Conservation (phyloP, 805 yeast species). For the Lachancea mirantina region DNA sequence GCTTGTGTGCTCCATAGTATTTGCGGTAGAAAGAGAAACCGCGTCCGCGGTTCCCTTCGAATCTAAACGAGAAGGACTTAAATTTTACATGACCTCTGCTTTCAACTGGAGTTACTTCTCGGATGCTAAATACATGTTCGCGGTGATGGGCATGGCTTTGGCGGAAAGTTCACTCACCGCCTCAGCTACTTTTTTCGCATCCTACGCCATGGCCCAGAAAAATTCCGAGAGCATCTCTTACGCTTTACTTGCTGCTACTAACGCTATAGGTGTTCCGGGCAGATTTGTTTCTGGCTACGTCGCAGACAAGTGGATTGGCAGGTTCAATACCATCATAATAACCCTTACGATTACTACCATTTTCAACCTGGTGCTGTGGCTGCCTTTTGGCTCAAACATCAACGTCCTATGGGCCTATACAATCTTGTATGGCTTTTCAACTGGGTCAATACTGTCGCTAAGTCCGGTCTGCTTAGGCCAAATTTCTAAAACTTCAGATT, state of each 20-base stretch:
- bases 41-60: conserved; percentile 32
- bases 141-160: conserved; percentile 38
- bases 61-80: conserved; percentile 28
- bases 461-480: conserved; percentile 58
- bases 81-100: conserved; percentile 26
- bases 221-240: conserved; percentile 38
- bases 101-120: conserved; percentile 33
- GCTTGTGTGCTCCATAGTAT: conserved; percentile 29
- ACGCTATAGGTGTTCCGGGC: conserved; percentile 41
- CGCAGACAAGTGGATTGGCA: conserved; percentile 41
- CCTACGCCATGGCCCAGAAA: conserved; percentile 48
- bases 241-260: conserved; percentile 41
- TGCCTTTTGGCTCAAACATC: conserved; percentile 34
- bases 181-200: conserved; percentile 44
- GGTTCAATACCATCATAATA: conserved; percentile 44
- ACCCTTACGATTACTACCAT: conserved; percentile 33
- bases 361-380: conserved; percentile 36
- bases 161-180: conserved; percentile 43
- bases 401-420: conserved; percentile 39
- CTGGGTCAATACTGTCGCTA: conserved; percentile 50
- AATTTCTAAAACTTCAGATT: conserved; percentile 47
- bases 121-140: conserved; percentile 38
- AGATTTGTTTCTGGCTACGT: conserved; percentile 39
- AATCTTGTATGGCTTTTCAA: conserved; percentile 47
- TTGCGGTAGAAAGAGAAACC: conserved; percentile 37